Evolutionary conservation across 495 filamentous ascomycete species (phyloP).

Genomic region (Trichoderma asperelloides): DNA sequence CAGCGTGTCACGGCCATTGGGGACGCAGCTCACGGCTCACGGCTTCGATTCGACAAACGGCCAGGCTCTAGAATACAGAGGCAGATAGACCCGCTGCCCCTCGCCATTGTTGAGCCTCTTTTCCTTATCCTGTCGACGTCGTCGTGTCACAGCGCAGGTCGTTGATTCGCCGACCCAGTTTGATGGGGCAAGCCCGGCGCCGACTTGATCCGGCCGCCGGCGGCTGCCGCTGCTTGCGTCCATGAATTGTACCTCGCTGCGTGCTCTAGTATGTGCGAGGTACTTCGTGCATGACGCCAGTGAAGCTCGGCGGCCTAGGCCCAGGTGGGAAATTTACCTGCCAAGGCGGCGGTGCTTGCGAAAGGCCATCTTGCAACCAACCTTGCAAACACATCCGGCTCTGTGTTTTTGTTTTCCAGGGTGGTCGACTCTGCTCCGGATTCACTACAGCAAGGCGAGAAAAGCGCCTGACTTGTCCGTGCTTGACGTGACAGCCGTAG

Average conservation of each 20-base stretch:
- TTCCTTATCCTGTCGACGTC: not conserved
- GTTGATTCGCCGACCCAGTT: not conserved
- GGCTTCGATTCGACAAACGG: not conserved
- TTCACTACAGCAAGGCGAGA: not conserved
- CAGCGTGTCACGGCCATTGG: not conserved
- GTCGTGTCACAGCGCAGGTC: not conserved
- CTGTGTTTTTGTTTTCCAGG: not conserved
- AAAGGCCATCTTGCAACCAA: slow-evolving; percentile 3
- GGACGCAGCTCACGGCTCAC: not conserved
- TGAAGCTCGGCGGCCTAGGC: not conserved
- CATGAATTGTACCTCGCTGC: not conserved
- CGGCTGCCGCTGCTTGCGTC: not conserved
- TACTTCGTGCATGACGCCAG: not conserved
- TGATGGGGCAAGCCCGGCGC: not conserved
- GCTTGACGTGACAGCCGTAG: not conserved
- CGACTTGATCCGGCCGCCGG: not conserved
- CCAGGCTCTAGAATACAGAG: not conserved
- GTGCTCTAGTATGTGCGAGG: not conserved
- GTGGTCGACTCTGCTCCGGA: not conserved
- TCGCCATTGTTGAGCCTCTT: not conserved
- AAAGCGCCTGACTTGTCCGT: not conserved
- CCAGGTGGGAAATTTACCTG: not conserved
- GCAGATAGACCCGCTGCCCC: not conserved
- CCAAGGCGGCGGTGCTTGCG: not conserved
- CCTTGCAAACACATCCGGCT: not conserved